These are phyloP conservation scores for Nannizzia gypsea DNA, from an alignment of 2,329 filamentous ascomycete species.

Conservation along the genomic window DNA sequence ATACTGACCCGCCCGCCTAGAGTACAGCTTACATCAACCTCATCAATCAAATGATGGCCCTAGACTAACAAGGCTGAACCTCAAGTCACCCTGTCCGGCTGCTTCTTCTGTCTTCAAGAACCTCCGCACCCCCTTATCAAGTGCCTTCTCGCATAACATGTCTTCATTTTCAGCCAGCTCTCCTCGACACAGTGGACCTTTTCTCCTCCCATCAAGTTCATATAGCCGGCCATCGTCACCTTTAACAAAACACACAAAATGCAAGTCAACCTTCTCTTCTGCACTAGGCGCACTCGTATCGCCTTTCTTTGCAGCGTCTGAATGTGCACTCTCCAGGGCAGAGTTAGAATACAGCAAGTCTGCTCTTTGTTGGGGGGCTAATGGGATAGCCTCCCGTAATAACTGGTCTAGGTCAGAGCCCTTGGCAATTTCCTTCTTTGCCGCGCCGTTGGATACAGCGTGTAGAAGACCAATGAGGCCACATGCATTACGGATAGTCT, in stretches of 20 bases:
- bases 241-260: constrained; percentile 93
- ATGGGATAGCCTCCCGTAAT: constrained; percentile 56
- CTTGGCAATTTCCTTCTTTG: constrained; percentile 48
- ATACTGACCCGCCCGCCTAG: not conserved
- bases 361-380: constrained; percentile 55
- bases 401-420: constrained; percentile 42
- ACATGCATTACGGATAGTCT: constrained; percentile 90
- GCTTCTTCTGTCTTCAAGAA: constrained; percentile 49
- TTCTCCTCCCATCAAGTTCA: constrained; percentile 66
- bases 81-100: constrained; percentile 44
- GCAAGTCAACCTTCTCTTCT: constrained; percentile 73
- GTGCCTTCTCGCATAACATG: constrained; percentile 60
- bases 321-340: constrained; percentile 66
- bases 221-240: constrained; percentile 57
- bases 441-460: constrained; percentile 64
- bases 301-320: constrained; percentile 61
- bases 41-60: constrained; percentile 45
- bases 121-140: constrained; percentile 55
- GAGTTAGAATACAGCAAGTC: constrained; percentile 64
- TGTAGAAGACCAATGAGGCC: constrained; percentile 83
- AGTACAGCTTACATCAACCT: not conserved
- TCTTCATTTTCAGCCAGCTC: constrained; percentile 51
- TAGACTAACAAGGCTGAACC: constrained; percentile 53
- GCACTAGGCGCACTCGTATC: constrained; percentile 69
- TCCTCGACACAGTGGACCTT: constrained; percentile 61